Base-by-base conservation (phyloP, 345 rosid genomes). In the Abelmoschus esculentus region DNA sequence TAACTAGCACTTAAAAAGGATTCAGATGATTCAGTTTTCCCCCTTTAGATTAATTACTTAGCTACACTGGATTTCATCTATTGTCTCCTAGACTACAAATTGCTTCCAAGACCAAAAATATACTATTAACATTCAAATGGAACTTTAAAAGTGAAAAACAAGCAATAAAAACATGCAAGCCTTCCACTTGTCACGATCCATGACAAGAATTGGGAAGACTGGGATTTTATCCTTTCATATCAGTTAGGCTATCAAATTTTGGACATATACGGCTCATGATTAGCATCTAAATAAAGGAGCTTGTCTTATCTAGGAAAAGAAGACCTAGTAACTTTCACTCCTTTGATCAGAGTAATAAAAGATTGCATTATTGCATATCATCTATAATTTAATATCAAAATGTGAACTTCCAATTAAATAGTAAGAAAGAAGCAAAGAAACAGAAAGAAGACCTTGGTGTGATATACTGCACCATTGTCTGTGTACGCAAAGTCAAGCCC, bases 401-500 rank as follows among this genome's bases (percentile, higher is more conserved):
- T 28, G 49, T 19, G 73, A 15, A 38, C 61, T 62, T 58, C 4
- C 52, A 44, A 71, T 70, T 57, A 12, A 47, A 77, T 67, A 29
- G 66, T 6, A 47, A 10, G 34, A 55, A 67, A 60, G 49, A 64
- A 58, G 28, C 12, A 40, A 50, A 42, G 66, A 67, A 49, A 74
- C 40, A 17, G 73, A 69, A 63, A 49, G 58, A 31, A 76, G 36
- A 91, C 98, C 95, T 93, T 89, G 44, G 98, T 93, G 84, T 93
- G 98, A 82, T 95, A 95, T 40, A 95, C 96, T 72, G 91, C 93
- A 80, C 87, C 80, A 26, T 83, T 84, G 72, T 95, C 99, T 7
- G 87, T 73, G 78, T 80, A 95, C 31, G 93, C 99, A 83, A 95
- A 91, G 84, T 91, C 99, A 76, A 95, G 87, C 73, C 97, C 99